Conservation (phyloP, 441 rosid species). For the Theobroma grandiflorum region DNA sequence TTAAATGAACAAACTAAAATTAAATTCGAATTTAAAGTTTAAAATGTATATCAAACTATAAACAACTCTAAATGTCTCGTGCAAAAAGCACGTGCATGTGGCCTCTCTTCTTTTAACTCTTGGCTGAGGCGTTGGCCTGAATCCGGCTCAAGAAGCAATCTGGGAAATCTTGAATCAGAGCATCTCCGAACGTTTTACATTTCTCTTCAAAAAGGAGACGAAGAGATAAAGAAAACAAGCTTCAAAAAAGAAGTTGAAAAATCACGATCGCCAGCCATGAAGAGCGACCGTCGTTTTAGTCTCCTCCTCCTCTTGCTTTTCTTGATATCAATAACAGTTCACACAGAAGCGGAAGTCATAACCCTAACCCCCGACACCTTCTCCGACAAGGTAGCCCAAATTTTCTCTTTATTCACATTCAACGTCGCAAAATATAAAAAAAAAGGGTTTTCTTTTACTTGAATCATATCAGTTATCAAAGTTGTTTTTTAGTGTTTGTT, state of each 20-base stretch:
- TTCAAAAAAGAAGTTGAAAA: neutral
- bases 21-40: too few relatives aligned
- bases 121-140: constrained; percentile 2
- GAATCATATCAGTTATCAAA: neutral
- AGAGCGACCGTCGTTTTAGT: constrained; percentile 26
- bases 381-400: constrained; percentile 77
- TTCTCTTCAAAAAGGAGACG: too few relatives aligned
- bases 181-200: neutral
- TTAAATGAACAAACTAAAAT: too few relatives aligned
- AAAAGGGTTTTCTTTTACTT: neutral
- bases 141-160: neutral
- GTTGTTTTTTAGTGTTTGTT: neutral
- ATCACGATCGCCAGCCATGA: constrained; percentile 38
- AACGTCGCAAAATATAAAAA: neutral
- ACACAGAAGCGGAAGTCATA: constrained; percentile 72
- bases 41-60: too few relatives aligned
- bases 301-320: constrained; percentile 35
- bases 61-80: neutral
- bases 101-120: neutral
- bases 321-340: constrained; percentile 13
- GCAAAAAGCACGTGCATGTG: neutral
- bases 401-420: neutral
- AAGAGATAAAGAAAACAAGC: neutral
- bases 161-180: neutral
- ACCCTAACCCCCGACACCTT: constrained; percentile 88